phyloP scores from a whole-genome alignment of 306 rosid species.

The Rosa chinensis region DNA sequence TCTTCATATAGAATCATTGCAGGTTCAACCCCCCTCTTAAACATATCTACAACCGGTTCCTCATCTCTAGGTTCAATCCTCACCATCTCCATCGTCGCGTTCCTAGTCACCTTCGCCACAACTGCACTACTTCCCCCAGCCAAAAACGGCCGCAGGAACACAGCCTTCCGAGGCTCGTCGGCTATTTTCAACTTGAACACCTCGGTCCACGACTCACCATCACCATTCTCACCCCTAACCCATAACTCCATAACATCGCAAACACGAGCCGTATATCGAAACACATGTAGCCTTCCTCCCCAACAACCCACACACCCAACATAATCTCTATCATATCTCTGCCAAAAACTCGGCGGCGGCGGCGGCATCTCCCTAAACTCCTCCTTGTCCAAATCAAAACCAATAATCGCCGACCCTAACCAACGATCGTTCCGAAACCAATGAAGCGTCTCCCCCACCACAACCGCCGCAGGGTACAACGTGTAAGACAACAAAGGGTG shows the following conservation, averaged over 20 bases:
- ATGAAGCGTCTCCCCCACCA: not conserved
- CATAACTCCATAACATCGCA: not conserved
- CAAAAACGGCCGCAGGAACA: not conserved
- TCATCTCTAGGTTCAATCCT: not conserved
- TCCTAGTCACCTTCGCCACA: not conserved
- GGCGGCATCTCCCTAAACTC: not conserved
- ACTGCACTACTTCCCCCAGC: not conserved
- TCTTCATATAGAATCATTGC: not conserved
- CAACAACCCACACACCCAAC: not conserved
- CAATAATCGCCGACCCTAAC: not conserved
- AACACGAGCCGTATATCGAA: not conserved
- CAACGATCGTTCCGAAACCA: not conserved
- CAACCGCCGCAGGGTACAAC: not conserved
- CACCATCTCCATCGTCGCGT: not conserved
- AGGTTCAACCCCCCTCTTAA: not conserved
- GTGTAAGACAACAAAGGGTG: not conserved
- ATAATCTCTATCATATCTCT: not conserved
- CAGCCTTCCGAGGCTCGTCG: not conserved
- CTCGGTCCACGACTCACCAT: not conserved
- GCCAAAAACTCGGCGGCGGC: slow-evolving; percentile 4
- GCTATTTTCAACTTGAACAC: not conserved
- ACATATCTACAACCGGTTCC: not conserved
- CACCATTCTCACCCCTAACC: not conserved
- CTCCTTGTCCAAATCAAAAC: not conserved
- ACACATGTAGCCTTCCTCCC: not conserved